Conservation (phyloP, 2,329 filamentous ascomycete genomes). For the Aspergillus neotritici region DNA sequence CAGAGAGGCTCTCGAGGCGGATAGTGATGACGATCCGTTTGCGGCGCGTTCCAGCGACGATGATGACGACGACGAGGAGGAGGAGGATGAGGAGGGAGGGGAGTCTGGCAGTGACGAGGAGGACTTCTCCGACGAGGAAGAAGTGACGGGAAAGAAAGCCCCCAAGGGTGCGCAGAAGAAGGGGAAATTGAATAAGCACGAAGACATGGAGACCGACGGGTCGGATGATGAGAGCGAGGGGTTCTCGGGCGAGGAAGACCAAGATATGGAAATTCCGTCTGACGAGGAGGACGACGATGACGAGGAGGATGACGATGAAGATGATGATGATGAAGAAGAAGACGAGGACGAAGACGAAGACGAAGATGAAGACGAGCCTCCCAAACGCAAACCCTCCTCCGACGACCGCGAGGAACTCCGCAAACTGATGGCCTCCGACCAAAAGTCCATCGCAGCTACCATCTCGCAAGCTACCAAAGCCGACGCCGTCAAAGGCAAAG, state of each 20-base stretch:
- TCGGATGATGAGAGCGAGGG: slow-evolving; percentile 24
- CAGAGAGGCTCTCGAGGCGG: slow-evolving; percentile 59
- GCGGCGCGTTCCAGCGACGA: slow-evolving; percentile 33
- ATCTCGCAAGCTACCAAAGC: slow-evolving; percentile 63
- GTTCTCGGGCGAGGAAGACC: slow-evolving; percentile 17
- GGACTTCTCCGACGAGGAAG: slow-evolving; percentile 15
- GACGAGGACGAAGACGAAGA: slow-evolving; percentile 24
- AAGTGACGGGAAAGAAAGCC: slow-evolving; percentile 8
- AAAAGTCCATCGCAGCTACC: slow-evolving; percentile 60
- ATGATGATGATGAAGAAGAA: slow-evolving; percentile 29
- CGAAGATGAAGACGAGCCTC: slow-evolving; percentile 16
- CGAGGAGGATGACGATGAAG: slow-evolving; percentile 19
- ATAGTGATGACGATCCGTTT: slow-evolving; percentile 47
- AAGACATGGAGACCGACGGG: slow-evolving; percentile 17
- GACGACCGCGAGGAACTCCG: slow-evolving; percentile 55
- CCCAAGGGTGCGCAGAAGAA: slow-evolving; percentile 9
- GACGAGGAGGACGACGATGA: slow-evolving; percentile 26
- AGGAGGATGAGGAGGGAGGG: slow-evolving; percentile 15
- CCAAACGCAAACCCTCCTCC: slow-evolving; percentile 15
- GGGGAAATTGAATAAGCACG: slow-evolving; percentile 15
- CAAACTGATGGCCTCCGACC: slow-evolving; percentile 62
- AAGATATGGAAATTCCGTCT: slow-evolving; percentile 17
- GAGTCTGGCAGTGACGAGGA: slow-evolving; percentile 23
- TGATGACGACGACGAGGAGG: slow-evolving; percentile 27
- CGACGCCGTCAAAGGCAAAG: slow-evolving; percentile 77